phyloP scores from a whole-genome alignment of 148 eudicot species.

The Silene latifolia region DNA sequence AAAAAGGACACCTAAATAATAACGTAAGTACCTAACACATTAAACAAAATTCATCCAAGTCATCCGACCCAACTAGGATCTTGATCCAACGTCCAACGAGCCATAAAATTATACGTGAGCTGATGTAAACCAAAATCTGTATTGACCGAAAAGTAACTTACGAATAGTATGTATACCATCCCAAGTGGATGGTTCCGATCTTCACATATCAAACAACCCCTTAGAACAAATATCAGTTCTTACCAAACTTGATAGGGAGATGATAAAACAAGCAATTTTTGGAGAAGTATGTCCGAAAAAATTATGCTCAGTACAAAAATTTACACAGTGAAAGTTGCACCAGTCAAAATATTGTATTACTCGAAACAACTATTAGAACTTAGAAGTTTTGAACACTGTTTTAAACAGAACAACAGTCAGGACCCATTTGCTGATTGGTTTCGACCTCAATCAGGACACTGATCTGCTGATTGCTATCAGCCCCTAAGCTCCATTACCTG shows the following conservation, averaged over 20 bases:
- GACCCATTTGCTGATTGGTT: not conserved
- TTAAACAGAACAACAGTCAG: slow-evolving; percentile 4
- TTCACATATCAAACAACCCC: no score
- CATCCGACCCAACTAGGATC: no score
- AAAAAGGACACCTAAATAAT: no score
- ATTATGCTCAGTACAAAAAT: not conserved
- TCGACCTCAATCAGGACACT: not conserved
- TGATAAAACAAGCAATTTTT: slow-evolving; percentile 1
- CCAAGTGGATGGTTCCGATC: no score
- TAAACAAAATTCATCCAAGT: no score
- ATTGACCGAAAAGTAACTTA: no score
- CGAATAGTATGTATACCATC: no score
- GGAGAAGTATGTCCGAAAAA: not conserved
- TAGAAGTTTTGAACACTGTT: not conserved
- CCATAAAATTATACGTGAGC: no score
- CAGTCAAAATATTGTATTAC: slow-evolving; percentile 3
- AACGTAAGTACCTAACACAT: no score
- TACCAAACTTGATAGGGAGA: not conserved
- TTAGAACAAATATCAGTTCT: not conserved
- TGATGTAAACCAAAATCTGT: no score
- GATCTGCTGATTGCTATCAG: not conserved
- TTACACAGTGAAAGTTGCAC: not conserved
- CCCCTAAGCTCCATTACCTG: slow-evolving; percentile 14
- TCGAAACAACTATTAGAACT: not conserved
- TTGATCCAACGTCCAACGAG: no score